Percentiles rank a stretch among this genome's conserved stretches.
These are phyloP conservation scores for Fraxinus nigra DNA, from an alignment of 305 asterid genomes.

Conservation along the genomic window DNA sequence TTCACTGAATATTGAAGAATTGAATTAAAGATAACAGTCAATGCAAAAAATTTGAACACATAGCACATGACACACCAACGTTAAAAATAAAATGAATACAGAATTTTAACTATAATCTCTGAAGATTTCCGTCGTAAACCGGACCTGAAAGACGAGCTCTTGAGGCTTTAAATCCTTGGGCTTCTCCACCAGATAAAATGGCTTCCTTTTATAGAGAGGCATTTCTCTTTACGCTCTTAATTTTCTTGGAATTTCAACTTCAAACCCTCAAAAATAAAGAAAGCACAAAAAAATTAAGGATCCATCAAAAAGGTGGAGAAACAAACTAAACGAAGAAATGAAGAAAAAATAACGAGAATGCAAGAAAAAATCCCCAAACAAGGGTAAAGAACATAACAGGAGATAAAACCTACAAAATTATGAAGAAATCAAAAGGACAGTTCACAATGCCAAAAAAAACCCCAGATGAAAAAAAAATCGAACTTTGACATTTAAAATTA, in stretches of 20 bases:
- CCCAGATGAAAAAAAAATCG: background rate
- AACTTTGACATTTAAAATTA: conserved; percentile 18
- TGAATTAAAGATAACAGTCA: background rate
- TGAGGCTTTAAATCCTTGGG: conserved; percentile 78
- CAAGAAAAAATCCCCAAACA: background rate
- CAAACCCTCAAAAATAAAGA: conserved; percentile 32
- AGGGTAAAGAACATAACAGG: background rate
- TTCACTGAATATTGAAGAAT: conserved; percentile 51
- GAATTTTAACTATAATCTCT: conserved; percentile 59
- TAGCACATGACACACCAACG: background rate
- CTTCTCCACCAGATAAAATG: conserved; percentile 55
- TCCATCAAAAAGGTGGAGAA: background rate
- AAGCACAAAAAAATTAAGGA: conserved; percentile 20
- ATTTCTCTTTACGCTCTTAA: conserved; percentile 34
- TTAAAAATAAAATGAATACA: conserved; percentile 19
- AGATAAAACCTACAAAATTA: background rate
- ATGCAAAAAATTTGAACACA: background rate
- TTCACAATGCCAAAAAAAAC: background rate
- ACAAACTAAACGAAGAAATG: background rate
- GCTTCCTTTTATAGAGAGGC: conserved; percentile 80
- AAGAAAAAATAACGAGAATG: background rate
- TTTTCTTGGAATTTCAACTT: conserved; percentile 31
- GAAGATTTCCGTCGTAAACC: conserved; percentile 86
- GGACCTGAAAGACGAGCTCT: conserved; percentile 73
- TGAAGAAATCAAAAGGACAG: background rate